These are phyloP conservation scores for Phialophora verrucosa DNA, from an alignment of 2,329 filamentous ascomycete species.

Conservation along the genomic window DNA sequence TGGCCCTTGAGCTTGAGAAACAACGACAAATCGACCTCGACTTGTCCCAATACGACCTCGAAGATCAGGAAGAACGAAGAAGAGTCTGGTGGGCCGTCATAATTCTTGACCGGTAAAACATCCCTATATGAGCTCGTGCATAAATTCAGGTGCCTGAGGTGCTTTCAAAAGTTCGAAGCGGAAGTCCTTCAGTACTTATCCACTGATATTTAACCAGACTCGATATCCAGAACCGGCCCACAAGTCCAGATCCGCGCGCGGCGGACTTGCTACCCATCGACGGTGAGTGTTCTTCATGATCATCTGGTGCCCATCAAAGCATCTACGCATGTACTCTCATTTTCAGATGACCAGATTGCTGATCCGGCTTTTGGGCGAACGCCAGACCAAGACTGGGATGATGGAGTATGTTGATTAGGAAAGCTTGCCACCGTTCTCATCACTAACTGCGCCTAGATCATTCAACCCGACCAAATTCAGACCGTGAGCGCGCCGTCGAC, in stretches of 20 bases:
- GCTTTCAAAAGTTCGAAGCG: not conserved
- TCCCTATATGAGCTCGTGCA: not conserved
- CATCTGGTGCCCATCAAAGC: too few species aligned
- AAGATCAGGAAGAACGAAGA: conserved; percentile 40
- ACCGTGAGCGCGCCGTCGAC: conserved; percentile 10
- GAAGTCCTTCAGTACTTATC: not conserved
- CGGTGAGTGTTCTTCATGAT: too few species aligned
- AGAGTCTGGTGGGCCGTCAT: conserved; percentile 42
- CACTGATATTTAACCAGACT: not conserved
- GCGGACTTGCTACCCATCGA: conserved; percentile 17
- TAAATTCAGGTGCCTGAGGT: not conserved
- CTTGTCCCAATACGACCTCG: conserved; percentile 29
- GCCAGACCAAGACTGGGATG: conserved; percentile 18
- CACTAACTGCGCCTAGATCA: conserved; percentile 1
- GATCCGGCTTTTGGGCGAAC: too few species aligned
- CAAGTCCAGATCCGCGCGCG: conserved; percentile 18
- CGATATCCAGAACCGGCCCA: not conserved
- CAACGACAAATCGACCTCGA: conserved; percentile 16
- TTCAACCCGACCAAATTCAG: conserved; percentile 1
- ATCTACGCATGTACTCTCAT: too few species aligned
- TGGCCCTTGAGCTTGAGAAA: conserved; percentile 34
- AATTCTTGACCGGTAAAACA: conserved; percentile 35
- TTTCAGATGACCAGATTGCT: too few species aligned
- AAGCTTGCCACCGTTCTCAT: not conserved
- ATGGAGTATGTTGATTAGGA: conserved; percentile 7